These are phyloP conservation scores for Russula olivacea DNA, from an alignment of 768 basidiomycete genomes.

Conservation along the genomic window DNA sequence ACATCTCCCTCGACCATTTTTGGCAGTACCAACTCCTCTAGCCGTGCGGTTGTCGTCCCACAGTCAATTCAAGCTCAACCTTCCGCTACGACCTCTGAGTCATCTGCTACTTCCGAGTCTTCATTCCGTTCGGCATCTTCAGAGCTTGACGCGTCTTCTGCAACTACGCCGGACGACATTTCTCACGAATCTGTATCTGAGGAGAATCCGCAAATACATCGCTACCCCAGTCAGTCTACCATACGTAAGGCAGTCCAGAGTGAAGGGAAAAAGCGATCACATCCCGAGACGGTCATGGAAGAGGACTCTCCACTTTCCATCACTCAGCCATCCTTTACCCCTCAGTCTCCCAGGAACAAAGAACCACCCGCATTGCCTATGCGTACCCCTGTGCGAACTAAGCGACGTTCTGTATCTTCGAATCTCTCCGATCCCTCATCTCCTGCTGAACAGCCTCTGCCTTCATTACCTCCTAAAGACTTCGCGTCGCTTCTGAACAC, in stretches of 20 bases:
- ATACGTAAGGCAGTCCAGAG: constrained; percentile 39
- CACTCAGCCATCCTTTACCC: constrained; percentile 29
- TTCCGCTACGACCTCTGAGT: constrained; percentile 30
- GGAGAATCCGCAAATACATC: constrained; percentile 37
- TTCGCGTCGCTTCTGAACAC: constrained; percentile 58
- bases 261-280: constrained; percentile 33
- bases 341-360: constrained; percentile 28
- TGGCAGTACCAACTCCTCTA: constrained; percentile 28
- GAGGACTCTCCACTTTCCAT: constrained; percentile 35
- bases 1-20: constrained; percentile 28
- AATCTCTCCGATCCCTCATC: constrained; percentile 62
- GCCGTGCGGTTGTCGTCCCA: constrained; percentile 29
- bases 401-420: constrained; percentile 91
- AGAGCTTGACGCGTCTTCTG: constrained; percentile 38
- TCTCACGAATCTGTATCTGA: constrained; percentile 22
- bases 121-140: constrained; percentile 31
- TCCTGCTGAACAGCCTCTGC: constrained; percentile 33
- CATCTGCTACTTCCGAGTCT: constrained; percentile 48
- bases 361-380: constrained; percentile 57
- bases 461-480: constrained; percentile 43
- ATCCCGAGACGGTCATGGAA: constrained; percentile 48
- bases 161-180: constrained; percentile 52
- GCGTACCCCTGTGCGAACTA: constrained; percentile 91
- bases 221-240: constrained; percentile 53
- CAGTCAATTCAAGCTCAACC: constrained; percentile 30